Evolutionary conservation across 768 basidiomycete genomes (phyloP), one percentile per base, ranked within the genome.

Genomic region (Tremella yokohamensis): DNA sequence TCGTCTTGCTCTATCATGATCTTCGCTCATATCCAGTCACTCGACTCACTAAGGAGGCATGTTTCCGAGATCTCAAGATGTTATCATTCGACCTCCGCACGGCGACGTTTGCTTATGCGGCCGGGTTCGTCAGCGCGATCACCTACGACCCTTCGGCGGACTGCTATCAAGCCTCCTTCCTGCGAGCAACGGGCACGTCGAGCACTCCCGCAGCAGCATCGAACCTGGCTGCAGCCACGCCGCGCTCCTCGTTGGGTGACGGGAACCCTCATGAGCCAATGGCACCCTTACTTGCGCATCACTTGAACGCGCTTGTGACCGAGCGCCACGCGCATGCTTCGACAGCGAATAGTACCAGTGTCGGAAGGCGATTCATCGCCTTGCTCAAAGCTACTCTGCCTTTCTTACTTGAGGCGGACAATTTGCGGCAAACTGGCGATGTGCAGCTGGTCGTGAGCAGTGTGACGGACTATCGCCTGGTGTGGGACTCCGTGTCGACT

Each of bases 81-180:
- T 81, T 92, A 58, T 90, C 88, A 3, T 94, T 94, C 74, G 90
- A 94, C 75, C 78, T 94, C 15, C 90, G 90, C 68, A 90, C 89
- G 0, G 90, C 92, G n/a, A 87, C 91, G 67, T 87, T 94, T 70
- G 84, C 84, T 1, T 93, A 93, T 72, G 54, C 64, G 26, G 67
- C 72, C 11, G 74, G 70, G 34, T 65, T 68, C 62, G 44, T 58
- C 45, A 61, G 64, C 29, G 61, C 67, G 2, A 70, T 72, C 57
- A 72, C 73, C 12, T 74, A 71, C 55, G 65, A 54, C 11, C 63
- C 75, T 3, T 42, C 47, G 1, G 40, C 61, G 15, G 76, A 77
- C 29, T 63, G 67, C 16, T 78, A 77, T 62, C 63, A 74, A 57
- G 66, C 72, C 15, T 58, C 60, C 7, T 74, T 77, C 56, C 60